phyloP scores from a whole-genome alignment of 495 filamentous ascomycete genomes.

The Aspergillus campestris region DNA sequence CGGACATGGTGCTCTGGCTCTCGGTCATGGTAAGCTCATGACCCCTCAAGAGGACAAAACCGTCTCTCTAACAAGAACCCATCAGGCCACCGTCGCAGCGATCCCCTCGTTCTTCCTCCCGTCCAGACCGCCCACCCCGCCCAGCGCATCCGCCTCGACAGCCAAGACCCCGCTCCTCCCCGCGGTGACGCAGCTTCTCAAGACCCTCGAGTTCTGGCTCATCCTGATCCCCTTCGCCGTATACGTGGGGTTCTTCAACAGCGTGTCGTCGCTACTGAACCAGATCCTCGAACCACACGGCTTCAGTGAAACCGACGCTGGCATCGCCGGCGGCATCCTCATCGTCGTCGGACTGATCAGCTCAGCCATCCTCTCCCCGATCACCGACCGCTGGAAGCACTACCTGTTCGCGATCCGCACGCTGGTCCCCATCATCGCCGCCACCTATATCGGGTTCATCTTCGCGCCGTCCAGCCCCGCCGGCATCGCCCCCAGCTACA shows the following conservation, averaged over 20 bases:
- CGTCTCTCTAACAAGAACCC: conserved; percentile 6
- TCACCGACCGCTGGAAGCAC: conserved; percentile 76
- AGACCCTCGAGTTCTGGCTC: conserved; percentile 65
- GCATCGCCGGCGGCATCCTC: conserved; percentile 81
- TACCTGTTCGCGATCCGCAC: conserved; percentile 69
- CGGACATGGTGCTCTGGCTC: conserved; percentile 78
- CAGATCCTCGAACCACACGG: conserved; percentile 80
- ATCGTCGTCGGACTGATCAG: conserved; percentile 79
- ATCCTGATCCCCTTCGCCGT: conserved; percentile 66
- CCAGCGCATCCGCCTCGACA: conserved; percentile 42
- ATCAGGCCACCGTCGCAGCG: conserved; percentile 57
- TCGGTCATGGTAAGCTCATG: conserved; percentile 74
- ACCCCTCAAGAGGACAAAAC: neutral
- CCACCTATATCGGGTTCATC: conserved; percentile 66
- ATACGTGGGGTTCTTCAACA: conserved; percentile 92
- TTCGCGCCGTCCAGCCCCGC: conserved; percentile 67
- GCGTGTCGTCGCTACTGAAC: conserved; percentile 77
- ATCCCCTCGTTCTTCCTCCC: conserved; percentile 86
- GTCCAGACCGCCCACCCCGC: conserved; percentile 65
- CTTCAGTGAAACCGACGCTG: conserved; percentile 72
- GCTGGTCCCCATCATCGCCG: conserved; percentile 65
- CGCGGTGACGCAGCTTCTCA: conserved; percentile 35
- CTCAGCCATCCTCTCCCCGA: conserved; percentile 66
- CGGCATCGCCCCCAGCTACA: conserved; percentile 58
- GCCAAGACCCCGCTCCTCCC: conserved; percentile 44